Percentiles rank a stretch among this genome's conserved stretches.
Evolutionary conservation across 1,139 yeast genomes (phyloP).

Genomic region (Yamadazyma sp.): DNA sequence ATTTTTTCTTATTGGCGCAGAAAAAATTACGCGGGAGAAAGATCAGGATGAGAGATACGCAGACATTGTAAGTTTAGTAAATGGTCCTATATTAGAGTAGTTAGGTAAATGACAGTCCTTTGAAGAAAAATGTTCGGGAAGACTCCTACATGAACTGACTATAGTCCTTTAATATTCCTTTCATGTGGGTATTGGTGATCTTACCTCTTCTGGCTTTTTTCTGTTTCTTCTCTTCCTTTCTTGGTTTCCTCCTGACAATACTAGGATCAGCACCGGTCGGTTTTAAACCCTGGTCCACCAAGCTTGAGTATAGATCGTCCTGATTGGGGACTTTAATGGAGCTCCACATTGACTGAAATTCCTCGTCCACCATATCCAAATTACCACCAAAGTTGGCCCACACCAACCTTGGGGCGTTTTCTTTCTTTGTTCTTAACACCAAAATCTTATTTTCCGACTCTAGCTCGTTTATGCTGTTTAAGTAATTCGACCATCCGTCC

Average conservation of each 20-base stretch:
- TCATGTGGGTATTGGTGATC: conserved; percentile 94
- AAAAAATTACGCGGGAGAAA: conserved; percentile 1
- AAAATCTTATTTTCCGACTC: conserved; percentile 76
- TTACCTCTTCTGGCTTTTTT: conserved; percentile 91
- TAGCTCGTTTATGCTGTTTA: conserved; percentile 70
- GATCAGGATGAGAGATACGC: conserved; percentile 3
- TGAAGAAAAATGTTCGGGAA: too few species aligned
- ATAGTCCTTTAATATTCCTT: conserved; percentile 91
- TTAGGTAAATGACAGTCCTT: neutral
- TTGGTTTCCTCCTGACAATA: conserved; percentile 66
- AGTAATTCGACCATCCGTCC: conserved; percentile 97
- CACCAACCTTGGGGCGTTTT: conserved; percentile 82
- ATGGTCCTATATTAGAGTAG: neutral
- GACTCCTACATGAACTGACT: conserved; percentile 36
- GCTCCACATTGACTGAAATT: conserved; percentile 81
- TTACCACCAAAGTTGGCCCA: conserved; percentile 88
- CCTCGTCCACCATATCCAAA: conserved; percentile 75
- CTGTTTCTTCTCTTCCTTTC: conserved; percentile 68
- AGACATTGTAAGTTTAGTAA: neutral
- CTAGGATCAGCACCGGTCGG: conserved; percentile 99
- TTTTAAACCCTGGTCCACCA: conserved; percentile 82
- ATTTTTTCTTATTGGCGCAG: neutral
- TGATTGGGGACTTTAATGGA: conserved; percentile 76
- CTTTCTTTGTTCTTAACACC: conserved; percentile 88
- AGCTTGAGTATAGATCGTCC: conserved; percentile 69